Evolutionary conservation across 2,329 filamentous ascomycete species (phyloP).

Genomic region (Ceratocystis albifundus): DNA sequence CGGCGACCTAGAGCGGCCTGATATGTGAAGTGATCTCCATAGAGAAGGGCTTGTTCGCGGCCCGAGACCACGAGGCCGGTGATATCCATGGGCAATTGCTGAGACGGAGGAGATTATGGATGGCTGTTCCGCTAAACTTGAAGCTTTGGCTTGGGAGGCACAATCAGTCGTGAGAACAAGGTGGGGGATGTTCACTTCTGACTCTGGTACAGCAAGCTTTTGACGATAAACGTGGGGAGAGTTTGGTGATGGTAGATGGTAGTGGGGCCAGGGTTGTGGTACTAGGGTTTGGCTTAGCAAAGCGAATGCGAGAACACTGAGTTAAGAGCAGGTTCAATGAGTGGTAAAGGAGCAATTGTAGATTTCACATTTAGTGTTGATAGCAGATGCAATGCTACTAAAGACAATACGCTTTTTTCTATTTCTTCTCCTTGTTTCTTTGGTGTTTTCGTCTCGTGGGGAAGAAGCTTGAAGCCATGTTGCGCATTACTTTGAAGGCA

Average conservation of each 20-base stretch:
- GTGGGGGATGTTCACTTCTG: too few relatives aligned
- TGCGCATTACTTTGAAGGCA: not conserved
- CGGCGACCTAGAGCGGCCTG: constrained; percentile 67
- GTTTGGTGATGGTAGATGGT: not conserved
- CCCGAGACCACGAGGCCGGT: constrained; percentile 71
- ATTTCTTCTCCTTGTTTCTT: not conserved
- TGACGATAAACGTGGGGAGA: too few relatives aligned
- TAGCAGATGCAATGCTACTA: too few relatives aligned
- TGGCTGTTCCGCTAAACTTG: not conserved
- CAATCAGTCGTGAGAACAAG: not conserved
- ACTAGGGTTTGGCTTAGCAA: not conserved
- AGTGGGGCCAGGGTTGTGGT: not conserved
- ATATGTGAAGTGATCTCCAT: constrained; percentile 82
- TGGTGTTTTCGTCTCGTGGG: not conserved
- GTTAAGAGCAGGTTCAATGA: too few relatives aligned
- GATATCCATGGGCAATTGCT: constrained; percentile 59
- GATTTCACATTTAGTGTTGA: too few relatives aligned
- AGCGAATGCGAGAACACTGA: too few relatives aligned
- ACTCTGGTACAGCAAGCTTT: too few relatives aligned
- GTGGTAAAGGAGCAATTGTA: too few relatives aligned
- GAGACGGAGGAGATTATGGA: not conserved
- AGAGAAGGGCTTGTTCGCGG: constrained; percentile 70
- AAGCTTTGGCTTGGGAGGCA: not conserved
- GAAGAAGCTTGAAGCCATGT: not conserved
- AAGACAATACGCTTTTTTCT: too few relatives aligned